Percentiles rank a stretch among this genome's conserved stretches.
These are phyloP conservation scores for Paramyrothecium sp. DNA, from an alignment of 2,329 filamentous ascomycete genomes.

Conservation along the genomic window DNA sequence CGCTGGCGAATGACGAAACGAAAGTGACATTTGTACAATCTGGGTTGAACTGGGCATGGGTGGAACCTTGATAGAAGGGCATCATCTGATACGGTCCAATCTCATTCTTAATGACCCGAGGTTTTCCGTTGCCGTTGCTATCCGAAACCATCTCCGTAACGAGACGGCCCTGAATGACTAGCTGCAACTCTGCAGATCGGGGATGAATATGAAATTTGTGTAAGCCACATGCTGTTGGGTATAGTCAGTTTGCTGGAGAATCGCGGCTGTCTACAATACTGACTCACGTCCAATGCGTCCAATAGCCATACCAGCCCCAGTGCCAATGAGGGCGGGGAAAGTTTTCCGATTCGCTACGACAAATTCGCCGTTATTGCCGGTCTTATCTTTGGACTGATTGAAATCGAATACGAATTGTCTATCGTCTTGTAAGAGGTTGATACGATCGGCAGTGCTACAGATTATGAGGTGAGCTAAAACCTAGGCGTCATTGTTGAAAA, in stretches of 20 bases:
- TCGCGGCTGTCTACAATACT: too few species aligned
- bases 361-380: not conserved
- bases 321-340: not conserved
- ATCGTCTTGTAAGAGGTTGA: not conserved
- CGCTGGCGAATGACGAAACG: slow-evolving; percentile 1
- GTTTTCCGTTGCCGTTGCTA: not conserved
- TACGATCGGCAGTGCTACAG: not conserved
- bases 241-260: too few species aligned
- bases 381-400: not conserved
- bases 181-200: not conserved
- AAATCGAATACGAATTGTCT: not conserved
- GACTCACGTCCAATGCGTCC: not conserved
- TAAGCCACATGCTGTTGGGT: slow-evolving; percentile 1
- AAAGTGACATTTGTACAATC: not conserved
- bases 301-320: not conserved
- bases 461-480: not conserved
- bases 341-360: not conserved
- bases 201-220: not conserved
- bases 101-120: not conserved
- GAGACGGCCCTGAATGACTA: not conserved
- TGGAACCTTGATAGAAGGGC: not conserved
- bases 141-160: not conserved
- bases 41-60: not conserved
- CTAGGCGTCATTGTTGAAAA: too few species aligned
- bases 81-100: not conserved